Conservation (phyloP, 106 monocot genomes). For the Platanthera guangdongensis region DNA sequence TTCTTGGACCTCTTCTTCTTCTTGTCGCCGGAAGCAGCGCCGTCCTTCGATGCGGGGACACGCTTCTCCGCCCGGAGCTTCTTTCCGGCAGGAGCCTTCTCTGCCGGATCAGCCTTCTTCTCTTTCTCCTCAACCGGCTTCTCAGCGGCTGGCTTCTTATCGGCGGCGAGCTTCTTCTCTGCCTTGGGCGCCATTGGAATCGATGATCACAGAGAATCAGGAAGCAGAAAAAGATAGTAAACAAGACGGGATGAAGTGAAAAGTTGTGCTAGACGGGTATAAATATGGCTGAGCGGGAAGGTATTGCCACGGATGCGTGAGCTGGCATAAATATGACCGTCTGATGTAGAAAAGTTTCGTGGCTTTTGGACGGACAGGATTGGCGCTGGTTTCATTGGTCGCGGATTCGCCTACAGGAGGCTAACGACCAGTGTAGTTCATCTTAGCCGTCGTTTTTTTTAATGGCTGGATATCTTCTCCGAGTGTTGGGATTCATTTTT, state of each 20-base stretch:
- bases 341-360: no score
- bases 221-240: no score
- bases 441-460: no score
- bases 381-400: no score
- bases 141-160: slow-evolving; percentile 5
- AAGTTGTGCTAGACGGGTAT: neutral
- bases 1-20: slow-evolving; percentile 48
- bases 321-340: neutral
- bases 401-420: no score
- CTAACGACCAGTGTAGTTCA: no score
- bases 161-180: slow-evolving; percentile 29
- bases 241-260: no score
- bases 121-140: slow-evolving; percentile 10
- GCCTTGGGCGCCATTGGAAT: slow-evolving; percentile 10
- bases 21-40: slow-evolving; percentile 11
- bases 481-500: no score
- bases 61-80: slow-evolving; percentile 34
- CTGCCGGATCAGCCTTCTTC: slow-evolving; percentile 8
- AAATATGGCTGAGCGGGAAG: neutral
- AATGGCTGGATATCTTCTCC: no score
- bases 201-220: neutral
- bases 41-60: slow-evolving; percentile 23
- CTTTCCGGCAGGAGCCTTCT: slow-evolving; percentile 31
- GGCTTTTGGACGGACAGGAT: no score
- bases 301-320: neutral